Base-by-base conservation (phyloP, 805 yeast species). In the Starmerella stigmatis region DNA sequence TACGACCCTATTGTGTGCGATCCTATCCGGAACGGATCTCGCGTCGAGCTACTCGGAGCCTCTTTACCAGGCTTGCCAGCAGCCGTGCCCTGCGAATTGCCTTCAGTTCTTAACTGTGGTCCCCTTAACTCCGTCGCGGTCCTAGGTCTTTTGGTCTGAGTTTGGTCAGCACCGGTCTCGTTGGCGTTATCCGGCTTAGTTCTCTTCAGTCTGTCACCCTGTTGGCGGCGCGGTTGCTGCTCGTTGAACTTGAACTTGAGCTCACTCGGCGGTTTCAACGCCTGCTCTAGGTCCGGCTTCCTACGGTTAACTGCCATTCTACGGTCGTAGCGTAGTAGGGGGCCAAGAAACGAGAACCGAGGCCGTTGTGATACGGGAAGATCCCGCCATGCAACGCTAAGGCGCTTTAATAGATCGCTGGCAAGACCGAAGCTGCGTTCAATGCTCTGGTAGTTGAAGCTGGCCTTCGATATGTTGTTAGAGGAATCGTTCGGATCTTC, bases 391-490 rank as follows among this genome's bases (percentile, higher is more conserved):
- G 46, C 48, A 13, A 29, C 9, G 33, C 51, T 41, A 17, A 47
- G 41, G 11, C 49, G 51, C 41, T 49, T 48, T n/a, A 55, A 37
- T 16, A 47, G 28, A 34, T 54, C 55, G 13, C 55, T 50, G 5
- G 56, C 60, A 15, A 47, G 54, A 9, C 46, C 37, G 38, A 89
- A 86, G 0, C 95, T 85, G 54, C 85, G 78, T 58, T 82, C 84
- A 46, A 89, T 72, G 55, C 80, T 84, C 30, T 85, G 64, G 33
- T 85, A 66, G 60, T 86, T 86, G 65, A 78, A 85, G 1, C 94
- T 78, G 4, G 95, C 84, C 54, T 94, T 70, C 37, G 92, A 78
- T 39, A 89, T 80, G 60, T 89, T 89, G 58, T 89, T 89, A n/a
- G 67, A 52, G 2, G 78, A 67, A 57, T 88, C 96, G 40, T 81